Base-by-base conservation (phyloP, 805 yeast species). In the Saturnispora gosingensis region DNA sequence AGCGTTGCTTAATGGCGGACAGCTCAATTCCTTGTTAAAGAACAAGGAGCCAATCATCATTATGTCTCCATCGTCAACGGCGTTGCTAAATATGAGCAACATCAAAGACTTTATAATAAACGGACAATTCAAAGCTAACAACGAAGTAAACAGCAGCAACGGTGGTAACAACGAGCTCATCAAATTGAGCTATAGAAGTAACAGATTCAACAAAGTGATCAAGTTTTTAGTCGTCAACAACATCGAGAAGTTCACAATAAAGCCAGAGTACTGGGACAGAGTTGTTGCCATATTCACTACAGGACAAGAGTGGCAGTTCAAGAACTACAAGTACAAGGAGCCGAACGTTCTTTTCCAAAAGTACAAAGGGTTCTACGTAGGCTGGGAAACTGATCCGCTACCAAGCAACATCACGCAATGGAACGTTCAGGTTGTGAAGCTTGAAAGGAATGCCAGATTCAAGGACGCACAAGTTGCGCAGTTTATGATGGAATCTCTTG, bases 191-290 rank as follows among this genome's bases (percentile, higher is more conserved):
- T 82, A 87, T 52, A 67, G 70, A 3, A 78, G 85, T 27, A 79
- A 79, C 48, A 69, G 71, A 47, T 71, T 88, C 35, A 80, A 85
- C 15, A 60, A 51, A 35, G 78, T 75, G 22, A 72, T 82, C 48
- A 77, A 80, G 44, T 84, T 87, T 60, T 74, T 89, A 59, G 85
- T 93, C 51, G 97, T 90, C 32, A 95, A 88, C 64, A 85, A 87
- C 52, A 88, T 89, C 5, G 95, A 89, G 50, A 78, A 82, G 68
- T 85, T 85, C 69, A 85, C 86, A 71, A 83, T 86, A 24, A 91
- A 90, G 65, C 95, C 96, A 3, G 98, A 93, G 66, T 88, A 93
- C 69, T 93, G 99, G 99, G 95, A 88, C 63, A 78, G 99, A 53
- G 97, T 93, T 1, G 87, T 91, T 46, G 97, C 96, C 0, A 86